Evolutionary conservation across 345 rosid species (phyloP).

Genomic region (Brassica incana): DNA sequence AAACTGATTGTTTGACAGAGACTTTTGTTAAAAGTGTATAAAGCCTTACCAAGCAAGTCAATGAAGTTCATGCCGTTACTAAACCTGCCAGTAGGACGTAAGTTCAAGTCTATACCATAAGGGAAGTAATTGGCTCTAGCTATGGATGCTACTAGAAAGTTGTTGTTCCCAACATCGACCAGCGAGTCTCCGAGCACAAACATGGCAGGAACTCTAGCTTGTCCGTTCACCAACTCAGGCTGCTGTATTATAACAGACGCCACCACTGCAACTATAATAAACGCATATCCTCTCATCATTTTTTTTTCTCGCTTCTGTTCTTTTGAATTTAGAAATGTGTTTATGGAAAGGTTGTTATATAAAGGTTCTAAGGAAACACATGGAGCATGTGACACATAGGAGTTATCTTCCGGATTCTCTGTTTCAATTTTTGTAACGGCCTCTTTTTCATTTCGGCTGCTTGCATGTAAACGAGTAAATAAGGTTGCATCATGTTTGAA

Average conservation of each 20-base stretch:
- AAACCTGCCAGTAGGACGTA: conserved; percentile 76
- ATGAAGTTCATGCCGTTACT: conserved; percentile 68
- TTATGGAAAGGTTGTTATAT: conserved; percentile 8
- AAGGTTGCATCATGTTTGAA: conserved; percentile 35
- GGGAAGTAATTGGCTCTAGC: conserved; percentile 77
- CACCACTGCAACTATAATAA: conserved; percentile 12
- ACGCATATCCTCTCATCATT: conserved; percentile 28
- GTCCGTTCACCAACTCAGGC: conserved; percentile 34
- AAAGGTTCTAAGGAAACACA: conserved; percentile 21
- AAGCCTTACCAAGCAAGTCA: conserved; percentile 61
- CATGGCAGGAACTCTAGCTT: conserved; percentile 59
- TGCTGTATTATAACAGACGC: conserved; percentile 26
- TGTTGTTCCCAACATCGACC: conserved; percentile 83
- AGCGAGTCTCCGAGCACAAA: conserved; percentile 90
- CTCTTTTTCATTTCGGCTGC: conserved; percentile 22
- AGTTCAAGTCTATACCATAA: conserved; percentile 73
- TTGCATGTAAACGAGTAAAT: conserved; percentile 23
- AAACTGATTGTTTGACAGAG: neutral
- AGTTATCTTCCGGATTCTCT: conserved; percentile 31
- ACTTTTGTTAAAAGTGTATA: neutral
- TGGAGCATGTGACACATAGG: conserved; percentile 29
- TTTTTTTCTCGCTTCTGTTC: neutral
- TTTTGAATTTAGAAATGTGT: conserved; percentile 1
- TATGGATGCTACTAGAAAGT: conserved; percentile 55
- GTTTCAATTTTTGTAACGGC: conserved; percentile 28